phyloP scores from a whole-genome alignment of 2,329 filamentous ascomycete species.

The Alternaria sp. region DNA sequence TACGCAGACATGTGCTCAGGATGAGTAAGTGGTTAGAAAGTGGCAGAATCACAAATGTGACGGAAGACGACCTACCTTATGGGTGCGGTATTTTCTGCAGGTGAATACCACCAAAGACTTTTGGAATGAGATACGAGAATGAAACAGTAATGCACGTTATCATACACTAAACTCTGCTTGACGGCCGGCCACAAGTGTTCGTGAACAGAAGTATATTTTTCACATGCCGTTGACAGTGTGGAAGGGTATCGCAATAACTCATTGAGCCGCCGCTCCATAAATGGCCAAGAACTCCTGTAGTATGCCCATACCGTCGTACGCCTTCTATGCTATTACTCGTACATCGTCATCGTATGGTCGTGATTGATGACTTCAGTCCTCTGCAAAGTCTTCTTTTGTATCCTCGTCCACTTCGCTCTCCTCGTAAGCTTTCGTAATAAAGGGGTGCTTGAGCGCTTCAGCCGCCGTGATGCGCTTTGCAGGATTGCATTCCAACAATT shows the following conservation, averaged over 20 bases:
- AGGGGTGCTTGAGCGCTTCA: conserved; percentile 77
- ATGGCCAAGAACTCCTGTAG: conserved; percentile 42
- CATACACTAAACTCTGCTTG: not conserved
- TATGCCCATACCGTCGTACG: conserved; percentile 34
- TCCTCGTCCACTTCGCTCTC: conserved; percentile 47
- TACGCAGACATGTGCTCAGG: conserved; percentile 13
- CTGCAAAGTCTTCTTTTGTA: conserved; percentile 41
- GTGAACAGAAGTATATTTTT: not conserved
- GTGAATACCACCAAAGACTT: not conserved
- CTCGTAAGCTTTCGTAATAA: conserved; percentile 59
- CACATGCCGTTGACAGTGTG: conserved; percentile 1
- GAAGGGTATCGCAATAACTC: conserved; percentile 46
- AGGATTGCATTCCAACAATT: conserved; percentile 81
- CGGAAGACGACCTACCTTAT: not conserved
- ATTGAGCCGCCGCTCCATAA: conserved; percentile 23
- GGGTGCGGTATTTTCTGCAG: not conserved
- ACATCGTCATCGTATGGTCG: conserved; percentile 23
- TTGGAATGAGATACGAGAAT: not conserved
- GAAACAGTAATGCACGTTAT: not conserved
- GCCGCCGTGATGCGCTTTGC: conserved; percentile 76
- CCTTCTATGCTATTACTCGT: conserved; percentile 35
- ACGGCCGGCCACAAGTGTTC: not conserved
- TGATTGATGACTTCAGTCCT: conserved; percentile 28
- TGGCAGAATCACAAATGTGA: not conserved
- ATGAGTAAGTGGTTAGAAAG: not conserved